phyloP scores from a whole-genome alignment of 2,329 filamentous ascomycete species.

The Cephalotrichum gorgonifer region DNA sequence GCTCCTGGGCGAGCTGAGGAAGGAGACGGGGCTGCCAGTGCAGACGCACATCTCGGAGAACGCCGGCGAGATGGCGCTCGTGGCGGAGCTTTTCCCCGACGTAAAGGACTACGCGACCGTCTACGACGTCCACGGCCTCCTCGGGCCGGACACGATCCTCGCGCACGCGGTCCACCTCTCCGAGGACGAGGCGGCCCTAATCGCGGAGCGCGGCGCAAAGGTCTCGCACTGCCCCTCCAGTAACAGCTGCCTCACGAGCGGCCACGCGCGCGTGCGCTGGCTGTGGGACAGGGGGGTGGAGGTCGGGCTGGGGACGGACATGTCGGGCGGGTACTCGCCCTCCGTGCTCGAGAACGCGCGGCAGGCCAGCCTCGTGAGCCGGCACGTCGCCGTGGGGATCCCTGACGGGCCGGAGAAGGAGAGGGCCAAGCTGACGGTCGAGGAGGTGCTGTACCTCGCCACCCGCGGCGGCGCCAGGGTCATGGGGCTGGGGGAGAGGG shows the following conservation, averaged over 20 bases:
- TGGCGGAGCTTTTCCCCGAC: conserved; percentile 58
- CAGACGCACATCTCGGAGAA: conserved; percentile 94
- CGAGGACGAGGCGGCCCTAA: conserved; percentile 52
- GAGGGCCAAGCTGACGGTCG: conserved; percentile 61
- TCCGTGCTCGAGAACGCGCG: conserved; percentile 75
- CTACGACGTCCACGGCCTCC: conserved; percentile 63
- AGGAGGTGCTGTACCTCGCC: conserved; percentile 77
- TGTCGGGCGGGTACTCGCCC: conserved; percentile 77
- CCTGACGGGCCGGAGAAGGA: conserved; percentile 26
- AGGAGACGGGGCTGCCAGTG: conserved; percentile 52
- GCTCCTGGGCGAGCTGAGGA: conserved; percentile 54
- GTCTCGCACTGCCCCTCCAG: conserved; percentile 81
- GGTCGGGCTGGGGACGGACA: conserved; percentile 82
- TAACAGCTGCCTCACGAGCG: conserved; percentile 74
- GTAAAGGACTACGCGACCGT: conserved; percentile 59
- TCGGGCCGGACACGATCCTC: conserved; percentile 66
- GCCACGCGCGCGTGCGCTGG: conserved; percentile 64
- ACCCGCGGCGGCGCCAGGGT: conserved; percentile 81
- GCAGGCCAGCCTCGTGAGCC: conserved; percentile 64
- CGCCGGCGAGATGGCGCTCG: conserved; percentile 58
- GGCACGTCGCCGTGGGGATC: conserved; percentile 53
- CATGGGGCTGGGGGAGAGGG: conserved; percentile 57
- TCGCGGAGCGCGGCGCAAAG: conserved; percentile 51
- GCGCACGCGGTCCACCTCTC: conserved; percentile 76
- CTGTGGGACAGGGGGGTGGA: conserved; percentile 65